Evolutionary conservation across 345 rosid species (phyloP), one percentile per base, ranked within the genome.

Genomic region (Acer saccharum): DNA sequence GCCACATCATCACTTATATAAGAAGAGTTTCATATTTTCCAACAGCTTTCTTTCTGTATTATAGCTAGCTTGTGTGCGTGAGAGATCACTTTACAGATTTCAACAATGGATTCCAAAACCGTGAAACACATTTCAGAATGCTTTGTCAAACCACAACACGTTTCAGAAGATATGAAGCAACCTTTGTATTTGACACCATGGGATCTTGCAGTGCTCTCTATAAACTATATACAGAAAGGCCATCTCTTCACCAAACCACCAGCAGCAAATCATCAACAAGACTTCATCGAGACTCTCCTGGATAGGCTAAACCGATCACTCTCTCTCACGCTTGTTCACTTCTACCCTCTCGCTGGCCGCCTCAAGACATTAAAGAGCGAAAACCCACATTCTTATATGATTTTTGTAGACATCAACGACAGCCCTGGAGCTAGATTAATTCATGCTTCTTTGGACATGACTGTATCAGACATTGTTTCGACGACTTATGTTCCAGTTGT

Each of bases 261-360:
- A 0, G 50, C 63, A 14, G 29, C 62, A 62, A 57, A 69, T 23
- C 66, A 75, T 60, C 63, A 68, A 21, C 12, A 75, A 65, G 63
- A 54, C 68, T 86, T 82, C 67, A 83, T 86, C 74, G 46, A 48
- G 0, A 65, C 80, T 76, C 32, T 85, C 58, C 69, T 89, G 76
- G 78, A 82, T 7, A 77, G 78, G 73, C 89, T 93, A 7, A 83
- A 78, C 72, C 79, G 65, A 6, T 94, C 97, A 46, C 91, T 89
- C 0, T 82, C 94, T 9, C 79, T 76, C 21, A 77, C 95, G 13
- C 98, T 91, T 0, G 80, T 86, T 58, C 91, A 95, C 79, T 91
- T 87, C 85, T 86, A 88, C 80, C 97, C 98, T 0, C 90, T 93
- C 0, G 82, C 93, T 3, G 95, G 98, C 75, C 94, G 97, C n/a